Evolutionary conservation across 108 stramenopile species (phyloP), one percentile per base, ranked within the genome.

Genomic region (Skeletonema marinoi): DNA sequence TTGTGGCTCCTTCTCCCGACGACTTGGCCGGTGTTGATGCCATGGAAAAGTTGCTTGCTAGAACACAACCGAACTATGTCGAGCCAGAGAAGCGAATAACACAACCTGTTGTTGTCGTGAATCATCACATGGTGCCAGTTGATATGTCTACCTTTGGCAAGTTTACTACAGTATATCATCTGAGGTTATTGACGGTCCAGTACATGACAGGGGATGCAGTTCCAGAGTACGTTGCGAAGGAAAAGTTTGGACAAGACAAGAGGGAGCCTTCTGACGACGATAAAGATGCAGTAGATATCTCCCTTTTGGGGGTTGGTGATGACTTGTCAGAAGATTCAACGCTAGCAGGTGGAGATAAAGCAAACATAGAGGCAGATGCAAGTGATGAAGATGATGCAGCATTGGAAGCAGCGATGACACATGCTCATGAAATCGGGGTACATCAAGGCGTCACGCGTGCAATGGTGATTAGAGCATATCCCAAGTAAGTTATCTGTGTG

Each of bases 401-500:
- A 3, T 75, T 96, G 62, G 91, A 92, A 68, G 91, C 89, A 29
- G 91, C 91, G 8, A 89, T 95, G 90, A 81, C 86, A 62, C 91
- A 90, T 63, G 95, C 95, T 30, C 88, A 85, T 65, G 87, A 92
- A 65, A 71, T 88, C 44, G 94, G 90, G 4, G 75, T 87, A 58
- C 90, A 89, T 60, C 91, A 90, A 74, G 92, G 93, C 46, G 80
- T 89, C 12, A 96, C 95, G 1, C 70, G 96, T 35, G 96, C 96
- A 16, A 93, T 96, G 93, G 92, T 96, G 13, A 92, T 94, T 60
- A 77, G 96, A 63, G 90, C 93, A 58, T 96, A 92, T 74, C 96
- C 96, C 56, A 88, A 85, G 90, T 90, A 78, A 86, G 88, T 78
- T 64, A 32, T 13, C 32, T 35, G 1, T 71, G 51, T 2, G 38